phyloP scores from a whole-genome alignment of 176 grass and related monocot species.

The Oryza nivara region DNA sequence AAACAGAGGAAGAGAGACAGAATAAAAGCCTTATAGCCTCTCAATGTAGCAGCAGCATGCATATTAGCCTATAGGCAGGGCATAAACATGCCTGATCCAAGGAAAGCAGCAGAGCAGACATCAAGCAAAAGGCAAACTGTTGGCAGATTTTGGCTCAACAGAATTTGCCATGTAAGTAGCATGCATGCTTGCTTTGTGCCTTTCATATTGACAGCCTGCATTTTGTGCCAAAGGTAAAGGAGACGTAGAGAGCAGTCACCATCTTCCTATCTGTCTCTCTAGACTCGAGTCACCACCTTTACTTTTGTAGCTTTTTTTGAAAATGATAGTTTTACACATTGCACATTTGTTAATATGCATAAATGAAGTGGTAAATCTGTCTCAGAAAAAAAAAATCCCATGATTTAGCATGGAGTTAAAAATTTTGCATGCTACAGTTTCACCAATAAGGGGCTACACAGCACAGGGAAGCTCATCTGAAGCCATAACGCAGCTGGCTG shows the following conservation, averaged over 20 bases:
- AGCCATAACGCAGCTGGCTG: background rate
- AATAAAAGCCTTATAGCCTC: background rate
- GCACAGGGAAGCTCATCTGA: background rate
- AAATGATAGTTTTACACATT: background rate
- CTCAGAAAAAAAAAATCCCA: background rate
- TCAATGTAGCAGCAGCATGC: slow-evolving; percentile 27
- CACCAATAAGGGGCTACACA: background rate
- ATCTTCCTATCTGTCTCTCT: slow-evolving; percentile 34
- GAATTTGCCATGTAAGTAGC: background rate
- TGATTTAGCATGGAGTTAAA: background rate
- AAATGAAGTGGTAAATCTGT: background rate
- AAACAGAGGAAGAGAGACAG: background rate
- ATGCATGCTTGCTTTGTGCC: slow-evolving; percentile 21
- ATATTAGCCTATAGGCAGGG: background rate
- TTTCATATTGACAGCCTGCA: background rate
- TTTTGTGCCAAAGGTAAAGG: slow-evolving; percentile 16
- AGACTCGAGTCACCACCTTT: slow-evolving; percentile 8
- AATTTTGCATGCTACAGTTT: background rate
- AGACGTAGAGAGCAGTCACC: slow-evolving; percentile 12
- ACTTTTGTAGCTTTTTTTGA: background rate
- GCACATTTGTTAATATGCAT: background rate
- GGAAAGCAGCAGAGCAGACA: slow-evolving; percentile 27
- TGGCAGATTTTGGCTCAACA: slow-evolving; percentile 26
- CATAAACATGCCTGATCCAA: slow-evolving; percentile 40
- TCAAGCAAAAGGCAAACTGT: slow-evolving; percentile 11